Base-by-base conservation (phyloP, 108 stramenopile species). In the Conticribra weissflogii region DNA sequence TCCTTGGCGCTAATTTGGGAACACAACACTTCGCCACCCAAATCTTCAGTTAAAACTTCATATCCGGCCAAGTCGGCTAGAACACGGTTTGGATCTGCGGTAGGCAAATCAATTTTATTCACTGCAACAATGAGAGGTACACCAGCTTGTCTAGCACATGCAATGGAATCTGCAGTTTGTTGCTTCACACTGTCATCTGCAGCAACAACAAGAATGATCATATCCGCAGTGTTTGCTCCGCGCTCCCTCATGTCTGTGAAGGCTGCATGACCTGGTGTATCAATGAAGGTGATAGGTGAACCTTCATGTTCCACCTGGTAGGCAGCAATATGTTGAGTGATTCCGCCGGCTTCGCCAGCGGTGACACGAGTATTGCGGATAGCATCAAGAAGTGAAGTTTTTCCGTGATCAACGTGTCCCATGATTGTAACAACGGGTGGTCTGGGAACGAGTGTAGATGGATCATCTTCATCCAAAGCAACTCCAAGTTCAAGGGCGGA, bases 351-450 rank as follows among this genome's bases (percentile, higher is more conserved):
- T 81, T 99, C 99, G 36, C 93, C 90, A 14, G 84, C 91, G 12
- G 98, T 97, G 41, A 96, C 94, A n/a, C 84, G 66, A 5, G 95
- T 94, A 50, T 83, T 82, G 1, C 98, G 86, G 53, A 99, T 91
- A 15, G 89, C 82, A 72, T 99, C 99, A 12, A 99, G 89, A 27
- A 99, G 81, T 2, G 97, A 94, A 7, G 99, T 99, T 76, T 99
- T 99, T 58, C 99, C 99, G 74, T 99, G 99, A 77, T 99, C 99
- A 46, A 99, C 99, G 85, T 99, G 99, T 31, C 99, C 99, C 98
- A 99, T 98, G 58, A 99, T 96, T 24, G 97, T 96, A 5, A 99
- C 98, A 23, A 99, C 98, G 34, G 99, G 98, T 16, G 98, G 82
- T 19, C 98, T 80, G 17, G 88, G 77, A 28, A 81, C 44, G 68